Evolutionary conservation across 169 alveolate genomes (phyloP), one percentile per base, ranked within the genome.

Genomic region (Plasmodium knowlesi): DNA sequence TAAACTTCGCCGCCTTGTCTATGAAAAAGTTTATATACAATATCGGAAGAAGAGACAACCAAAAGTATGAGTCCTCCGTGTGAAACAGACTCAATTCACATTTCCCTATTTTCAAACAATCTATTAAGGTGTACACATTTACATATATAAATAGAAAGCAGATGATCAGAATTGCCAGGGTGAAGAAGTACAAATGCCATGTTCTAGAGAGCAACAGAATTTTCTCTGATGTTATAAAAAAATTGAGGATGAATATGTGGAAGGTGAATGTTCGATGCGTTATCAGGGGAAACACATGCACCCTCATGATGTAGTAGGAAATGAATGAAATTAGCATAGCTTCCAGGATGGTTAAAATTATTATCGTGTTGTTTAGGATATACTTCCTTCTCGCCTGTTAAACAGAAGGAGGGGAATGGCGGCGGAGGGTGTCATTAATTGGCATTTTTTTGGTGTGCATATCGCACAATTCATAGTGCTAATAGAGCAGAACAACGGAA

Each of bases 101-200:
- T 32, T 81, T 82, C 46, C 95, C 95, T 28, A 22, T 67, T 81
- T 71, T 67, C 41, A 91, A 5, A 54, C 95, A 91, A 30, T 91
- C 95, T 71, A 82, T 5, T 82, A 91, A 30, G 5, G 95, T 82
- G 74, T 81, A 91, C 57, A 91, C 79, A 61, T 91, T 91, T 46
- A 72, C 71, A 57, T 91, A 91, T 53, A 91, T 30, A 81, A 91
- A 71, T 22, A 91, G 57, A 54, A 70, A 14, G 70, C 72, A 81
- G 25, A 91, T 72, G 28, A 91, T 78, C 0, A 82, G 14, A 43
- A 91, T 30, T 30, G 82, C 76, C 83, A 57, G 54, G 32, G 82
- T 53, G 83, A 91, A 91, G 74, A 91, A 91, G 74, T 70, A 91
- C 37, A 91, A n/a, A 30, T 91, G 95, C 95, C 95, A 91, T 53